Base-by-base conservation (phyloP, 805 yeast species). In the Maudiozyma saulgeensis region DNA sequence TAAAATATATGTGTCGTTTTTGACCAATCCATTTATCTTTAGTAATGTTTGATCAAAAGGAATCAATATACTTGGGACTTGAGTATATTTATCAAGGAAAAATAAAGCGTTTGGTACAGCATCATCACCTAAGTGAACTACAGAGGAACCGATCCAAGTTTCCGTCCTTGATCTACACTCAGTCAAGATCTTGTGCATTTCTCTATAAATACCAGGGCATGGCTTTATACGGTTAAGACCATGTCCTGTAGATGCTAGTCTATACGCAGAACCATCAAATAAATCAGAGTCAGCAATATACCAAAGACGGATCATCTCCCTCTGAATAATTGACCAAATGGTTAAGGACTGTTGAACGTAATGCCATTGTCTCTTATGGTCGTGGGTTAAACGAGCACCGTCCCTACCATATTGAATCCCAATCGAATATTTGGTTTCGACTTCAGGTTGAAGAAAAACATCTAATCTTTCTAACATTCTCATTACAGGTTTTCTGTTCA, bases 71-170 rank as follows among this genome's bases (percentile, higher is more conserved):
- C 82, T 75, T 31, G 93, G 93, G 2, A 86, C 87, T 63, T 85
- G 95, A 31, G 82, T 76, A 61, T 85, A 85, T 62, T 86, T 85
- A 64, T 85, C 93, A 47, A 85, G 66, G 69, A 85, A 85, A 61
- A 84, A 84, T 51, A 86, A 63, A 0, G 91, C 89, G 62, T 85
- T 85, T 2, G 95, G 95, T 5, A 85, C 95, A 1, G 90, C 85
- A 57, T 81, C 84, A 63, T 85, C 95, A 40, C 93, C 95, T 16
- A 86, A 60, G 64, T 85, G 95, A 23, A 85, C 84, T 21, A 83
- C 91, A 15, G 85, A 79, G 5, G 87, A 80, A 2, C 95, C 95
- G 34, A 85, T 82, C 91, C 93, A 85, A 2, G 76, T 68, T 4
- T 82, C 78, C 21, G 85, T 78, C 45, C 73, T 72, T 31, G 69